Evolutionary conservation across 345 rosid genomes (phyloP), one percentile per base, ranked within the genome.

Genomic region (Rubroshorea leprosula): DNA sequence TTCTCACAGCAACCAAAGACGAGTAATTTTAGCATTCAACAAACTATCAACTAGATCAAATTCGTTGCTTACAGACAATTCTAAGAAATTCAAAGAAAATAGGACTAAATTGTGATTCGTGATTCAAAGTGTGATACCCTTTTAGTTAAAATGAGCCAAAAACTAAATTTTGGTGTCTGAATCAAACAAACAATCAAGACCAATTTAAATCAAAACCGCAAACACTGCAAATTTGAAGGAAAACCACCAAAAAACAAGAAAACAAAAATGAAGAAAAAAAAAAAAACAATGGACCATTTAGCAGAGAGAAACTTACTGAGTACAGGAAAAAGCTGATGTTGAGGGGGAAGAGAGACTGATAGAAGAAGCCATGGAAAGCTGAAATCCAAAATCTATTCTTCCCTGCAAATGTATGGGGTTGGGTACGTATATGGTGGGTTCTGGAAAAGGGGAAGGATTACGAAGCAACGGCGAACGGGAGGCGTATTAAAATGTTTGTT

Each of bases 321-420:
- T 59, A 59, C 60, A 59, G 31, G 73, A 68, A 44, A 79, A 73
- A 56, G 74, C 62, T 0, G 70, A 38, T 45, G 80, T 73, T 45
- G 83, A 71, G 66, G 72, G 69, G 55, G 62, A 72, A 21, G 79
- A 71, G 23, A 76, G 3, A 48, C 66, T 74, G 73, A 76, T 63
- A 1, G 79, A 73, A 58, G 84, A 73, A 58, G 84, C 68, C 81
- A 79, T 76, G 39, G 29, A 62, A 23, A 20, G 52, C 4, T 4
- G 6, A 18, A 12, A 17, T 5, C 16, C 47, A 16, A 41, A 52
- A 10, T 47, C 8, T 39, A 22, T 24, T 21, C 23, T 47, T 26
- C 8, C 15, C 9, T 35, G 41, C 41, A 35, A 35, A 35, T 35
- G 41, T 13, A 13, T 3, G 41, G 11, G 31, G 31, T n/a, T 27